phyloP scores from a whole-genome alignment of 164 flowering plant species.

The Brasenia schreberi region DNA sequence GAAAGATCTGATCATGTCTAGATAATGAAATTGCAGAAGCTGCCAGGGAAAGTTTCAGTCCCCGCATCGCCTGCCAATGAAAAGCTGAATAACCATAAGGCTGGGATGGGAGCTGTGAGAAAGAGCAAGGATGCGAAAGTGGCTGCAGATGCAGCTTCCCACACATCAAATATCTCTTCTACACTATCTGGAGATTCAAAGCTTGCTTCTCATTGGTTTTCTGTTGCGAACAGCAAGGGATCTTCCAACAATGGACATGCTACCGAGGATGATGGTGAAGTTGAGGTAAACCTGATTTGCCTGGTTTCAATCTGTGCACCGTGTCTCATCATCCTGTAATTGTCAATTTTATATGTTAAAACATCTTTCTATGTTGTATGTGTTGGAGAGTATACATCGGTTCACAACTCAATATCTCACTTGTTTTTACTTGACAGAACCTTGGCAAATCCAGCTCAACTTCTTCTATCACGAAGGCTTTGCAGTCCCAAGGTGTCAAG shows the following conservation, averaged over 20 bases:
- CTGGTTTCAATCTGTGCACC: constrained; percentile 11
- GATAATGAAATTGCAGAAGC: neutral
- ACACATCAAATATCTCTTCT: constrained; percentile 30
- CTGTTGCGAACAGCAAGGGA: too few species aligned
- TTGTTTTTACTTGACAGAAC: constrained; percentile 14
- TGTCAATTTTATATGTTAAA: constrained; percentile 10
- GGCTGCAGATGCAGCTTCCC: constrained; percentile 10
- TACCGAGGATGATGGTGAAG: constrained; percentile 12
- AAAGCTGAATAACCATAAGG: neutral
- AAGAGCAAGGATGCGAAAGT: neutral
- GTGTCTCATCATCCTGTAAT: constrained; percentile 3
- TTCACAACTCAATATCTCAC: constrained; percentile 1
- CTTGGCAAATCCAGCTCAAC: constrained; percentile 29
- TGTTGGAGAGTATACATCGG: neutral
- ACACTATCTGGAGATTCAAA: constrained; percentile 18
- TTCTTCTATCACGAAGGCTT: constrained; percentile 8
- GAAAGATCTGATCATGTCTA: neutral
- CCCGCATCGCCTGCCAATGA: neutral
- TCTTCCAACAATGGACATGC: too few species aligned
- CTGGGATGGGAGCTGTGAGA: neutral
- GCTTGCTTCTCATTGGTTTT: constrained; percentile 23
- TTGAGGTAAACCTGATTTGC: constrained; percentile 10
- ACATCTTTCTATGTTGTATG: neutral
- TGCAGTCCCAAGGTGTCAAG: constrained; percentile 29
- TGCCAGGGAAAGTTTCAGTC: neutral